Evolutionary conservation across 2,329 filamentous ascomycete genomes (phyloP).

Genomic region (Aspergillus flavus): DNA sequence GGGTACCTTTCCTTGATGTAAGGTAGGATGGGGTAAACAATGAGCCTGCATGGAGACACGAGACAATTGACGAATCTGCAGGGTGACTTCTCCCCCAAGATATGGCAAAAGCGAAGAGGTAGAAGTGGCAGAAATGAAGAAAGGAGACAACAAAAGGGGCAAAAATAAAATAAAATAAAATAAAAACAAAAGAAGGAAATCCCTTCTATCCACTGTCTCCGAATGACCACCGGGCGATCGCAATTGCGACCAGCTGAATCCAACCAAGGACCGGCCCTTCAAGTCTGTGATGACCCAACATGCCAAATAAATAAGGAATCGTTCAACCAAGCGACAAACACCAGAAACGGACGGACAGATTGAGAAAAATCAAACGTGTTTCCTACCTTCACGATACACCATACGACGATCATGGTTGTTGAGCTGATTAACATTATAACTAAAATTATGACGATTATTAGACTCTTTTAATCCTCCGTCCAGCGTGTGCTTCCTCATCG

Average conservation of each 20-base stretch:
- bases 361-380: constrained; percentile 7
- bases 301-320: not conserved
- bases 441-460: constrained; percentile 12
- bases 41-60: constrained; percentile 3
- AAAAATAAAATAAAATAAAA: not conserved
- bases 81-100: not conserved
- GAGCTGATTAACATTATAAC: constrained; percentile 13
- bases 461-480: constrained; percentile 14
- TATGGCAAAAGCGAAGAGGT: not conserved
- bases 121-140: constrained; percentile 1
- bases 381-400: constrained; percentile 34
- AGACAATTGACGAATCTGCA: constrained; percentile 4
- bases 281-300: not conserved
- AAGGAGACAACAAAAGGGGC: not conserved
- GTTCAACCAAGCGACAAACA: not conserved
- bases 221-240: not conserved
- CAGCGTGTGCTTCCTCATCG: constrained; percentile 23
- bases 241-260: not conserved
- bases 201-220: not conserved
- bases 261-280: not conserved
- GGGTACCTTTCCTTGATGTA: constrained; percentile 14
- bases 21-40: constrained; percentile 15
- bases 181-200: not conserved
- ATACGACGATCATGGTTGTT: constrained; percentile 21
- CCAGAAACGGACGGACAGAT: constrained; percentile 6